Percentiles rank a stretch among this genome's conserved stretches.
Evolutionary conservation across 768 basidiomycete species (phyloP).

Genomic region (Exsudoporus frostii): DNA sequence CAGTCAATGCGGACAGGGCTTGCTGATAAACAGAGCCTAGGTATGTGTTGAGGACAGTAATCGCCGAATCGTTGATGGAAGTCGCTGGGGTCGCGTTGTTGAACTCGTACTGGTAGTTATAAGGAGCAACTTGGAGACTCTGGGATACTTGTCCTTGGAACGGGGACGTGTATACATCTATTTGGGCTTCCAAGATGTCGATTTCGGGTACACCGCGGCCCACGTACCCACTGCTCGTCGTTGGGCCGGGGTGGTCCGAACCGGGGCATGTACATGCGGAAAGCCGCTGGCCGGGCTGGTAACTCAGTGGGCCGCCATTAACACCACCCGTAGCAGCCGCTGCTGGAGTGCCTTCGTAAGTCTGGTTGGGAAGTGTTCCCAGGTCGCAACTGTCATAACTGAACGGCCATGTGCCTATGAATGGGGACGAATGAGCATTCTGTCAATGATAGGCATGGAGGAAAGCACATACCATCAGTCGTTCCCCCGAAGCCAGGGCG

Average conservation of each 20-base stretch:
- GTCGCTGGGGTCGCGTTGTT: conserved; percentile 50
- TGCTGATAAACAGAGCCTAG: conserved; percentile 72
- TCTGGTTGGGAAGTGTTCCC: conserved; percentile 85
- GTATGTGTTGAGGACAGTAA: conserved; percentile 63
- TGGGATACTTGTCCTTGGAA: conserved; percentile 72
- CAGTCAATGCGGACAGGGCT: conserved; percentile 63
- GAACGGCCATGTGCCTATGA: conserved; percentile 65
- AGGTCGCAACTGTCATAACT: conserved; percentile 82
- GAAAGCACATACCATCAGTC: conserved; percentile 58
- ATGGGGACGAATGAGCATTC: conserved; percentile 2
- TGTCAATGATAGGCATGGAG: background rate
- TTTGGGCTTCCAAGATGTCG: conserved; percentile 85
- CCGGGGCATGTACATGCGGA: conserved; percentile 87
- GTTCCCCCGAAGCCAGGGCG: conserved; percentile 88
- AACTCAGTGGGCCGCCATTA: conserved; percentile 60
- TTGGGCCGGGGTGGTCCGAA: conserved; percentile 86
- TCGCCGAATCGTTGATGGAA: conserved; percentile 46
- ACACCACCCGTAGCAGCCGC: conserved; percentile 52
- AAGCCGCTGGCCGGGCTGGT: conserved; percentile 80
- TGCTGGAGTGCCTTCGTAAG: conserved; percentile 55
- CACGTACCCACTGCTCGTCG: conserved; percentile 36
- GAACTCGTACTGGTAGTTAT: conserved; percentile 65
- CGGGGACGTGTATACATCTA: conserved; percentile 44
- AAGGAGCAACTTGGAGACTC: conserved; percentile 78
- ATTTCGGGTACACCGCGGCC: conserved; percentile 89